phyloP scores from a whole-genome alignment of 805 yeast genomes.

The Saccharomycopsis schoenii region DNA sequence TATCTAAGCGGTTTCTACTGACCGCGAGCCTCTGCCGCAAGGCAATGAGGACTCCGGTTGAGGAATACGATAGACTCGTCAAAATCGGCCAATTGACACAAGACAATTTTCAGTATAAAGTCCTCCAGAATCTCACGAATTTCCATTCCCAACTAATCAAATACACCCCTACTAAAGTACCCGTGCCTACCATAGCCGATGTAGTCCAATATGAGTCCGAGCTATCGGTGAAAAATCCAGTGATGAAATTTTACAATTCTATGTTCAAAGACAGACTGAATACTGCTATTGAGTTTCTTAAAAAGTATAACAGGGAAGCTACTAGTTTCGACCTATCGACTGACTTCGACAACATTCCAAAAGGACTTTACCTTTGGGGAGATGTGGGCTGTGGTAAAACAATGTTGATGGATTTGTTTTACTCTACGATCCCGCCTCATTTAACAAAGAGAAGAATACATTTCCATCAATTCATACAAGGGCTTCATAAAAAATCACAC shows the following conservation, averaged over 20 bases:
- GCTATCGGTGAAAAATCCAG: neutral
- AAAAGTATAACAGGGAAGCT: neutral
- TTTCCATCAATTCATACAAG: slow-evolving; percentile 96
- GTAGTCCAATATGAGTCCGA: slow-evolving; percentile 28
- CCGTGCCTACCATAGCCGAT: slow-evolving; percentile 40
- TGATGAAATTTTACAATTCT: neutral
- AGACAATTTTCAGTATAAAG: slow-evolving; percentile 73
- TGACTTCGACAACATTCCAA: slow-evolving; percentile 37
- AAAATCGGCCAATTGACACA: slow-evolving; percentile 45
- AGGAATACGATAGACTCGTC: slow-evolving; percentile 41
- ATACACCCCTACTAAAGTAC: slow-evolving; percentile 56
- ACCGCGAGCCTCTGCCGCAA: neutral
- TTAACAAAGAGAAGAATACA: slow-evolving; percentile 76
- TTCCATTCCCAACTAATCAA: slow-evolving; percentile 44
- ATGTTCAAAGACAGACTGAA: neutral
- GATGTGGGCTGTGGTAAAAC: slow-evolving; percentile 99
- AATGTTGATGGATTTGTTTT: slow-evolving; percentile 94
- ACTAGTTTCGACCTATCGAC: neutral
- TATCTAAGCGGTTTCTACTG: neutral
- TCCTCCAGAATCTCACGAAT: slow-evolving; percentile 49
- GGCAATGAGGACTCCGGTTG: slow-evolving; percentile 32
- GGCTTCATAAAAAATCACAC: slow-evolving; percentile 79
- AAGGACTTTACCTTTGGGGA: slow-evolving; percentile 88
- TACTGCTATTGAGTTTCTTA: neutral
- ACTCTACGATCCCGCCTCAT: slow-evolving; percentile 69